Percentiles rank a stretch among this genome's conserved stretches.
Evolutionary conservation across 805 yeast genomes (phyloP).

Genomic region (Suhomyces kilbournensis): DNA sequence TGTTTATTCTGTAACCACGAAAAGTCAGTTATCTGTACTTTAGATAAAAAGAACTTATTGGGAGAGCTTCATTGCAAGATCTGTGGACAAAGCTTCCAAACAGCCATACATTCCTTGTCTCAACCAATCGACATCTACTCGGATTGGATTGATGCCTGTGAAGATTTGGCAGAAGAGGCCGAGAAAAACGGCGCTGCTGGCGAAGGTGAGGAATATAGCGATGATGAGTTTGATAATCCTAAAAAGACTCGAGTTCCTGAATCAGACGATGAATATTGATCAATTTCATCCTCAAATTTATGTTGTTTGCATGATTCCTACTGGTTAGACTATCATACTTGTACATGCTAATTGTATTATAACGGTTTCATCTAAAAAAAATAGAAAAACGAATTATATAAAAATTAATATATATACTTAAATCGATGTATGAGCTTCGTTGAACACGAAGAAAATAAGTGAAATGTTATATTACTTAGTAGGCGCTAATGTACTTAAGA

Average conservation of each 20-base stretch:
- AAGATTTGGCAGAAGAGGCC: conserved; percentile 73
- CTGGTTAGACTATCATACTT: conserved; percentile 2
- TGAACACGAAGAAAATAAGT: neutral
- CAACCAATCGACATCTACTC: conserved; percentile 94
- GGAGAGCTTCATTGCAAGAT: conserved; percentile 87
- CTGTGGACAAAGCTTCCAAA: conserved; percentile 91
- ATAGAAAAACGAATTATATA: neutral
- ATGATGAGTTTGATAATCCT: conserved; percentile 27
- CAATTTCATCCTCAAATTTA: neutral
- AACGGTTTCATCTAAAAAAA: neutral
- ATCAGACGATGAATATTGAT: conserved; percentile 28
- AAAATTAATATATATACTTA: neutral
- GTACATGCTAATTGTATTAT: conserved; percentile 1
- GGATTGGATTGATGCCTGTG: conserved; percentile 98
- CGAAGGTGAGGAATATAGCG: conserved; percentile 31
- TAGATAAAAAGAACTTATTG: conserved; percentile 81
- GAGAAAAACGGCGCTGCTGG: conserved; percentile 22
- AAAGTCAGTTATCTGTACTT: conserved; percentile 78
- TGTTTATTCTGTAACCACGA: conserved; percentile 97
- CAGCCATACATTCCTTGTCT: conserved; percentile 75
- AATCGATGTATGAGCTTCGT: neutral
- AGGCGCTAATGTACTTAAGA: conserved; percentile 12
- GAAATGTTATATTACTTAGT: neutral
- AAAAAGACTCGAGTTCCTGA: conserved; percentile 19
- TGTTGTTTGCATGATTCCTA: conserved; percentile 1